Conservation (phyloP, 768 basidiomycete species). For the Suillus plorans region DNA sequence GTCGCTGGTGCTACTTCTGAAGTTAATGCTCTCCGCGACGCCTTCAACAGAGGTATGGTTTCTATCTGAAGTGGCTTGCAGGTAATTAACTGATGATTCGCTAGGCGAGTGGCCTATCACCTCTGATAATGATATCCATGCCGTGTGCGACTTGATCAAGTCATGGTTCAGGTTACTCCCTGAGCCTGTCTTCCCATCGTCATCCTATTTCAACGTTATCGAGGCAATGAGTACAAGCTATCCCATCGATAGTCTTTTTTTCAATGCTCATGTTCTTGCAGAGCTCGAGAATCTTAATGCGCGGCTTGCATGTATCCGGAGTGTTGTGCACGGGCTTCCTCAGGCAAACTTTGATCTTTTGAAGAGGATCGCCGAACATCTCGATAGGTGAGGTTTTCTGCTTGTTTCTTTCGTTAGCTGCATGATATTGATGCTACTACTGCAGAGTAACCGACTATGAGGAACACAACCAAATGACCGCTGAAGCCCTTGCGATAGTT, state of each 20-base stretch:
- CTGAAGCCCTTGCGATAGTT: conserved; percentile 80
- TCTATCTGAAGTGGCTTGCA: background rate
- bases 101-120: conserved; percentile 62
- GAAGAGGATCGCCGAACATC: conserved; percentile 75
- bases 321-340: conserved; percentile 68
- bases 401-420: background rate
- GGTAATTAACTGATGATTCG: background rate
- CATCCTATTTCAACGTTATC: conserved; percentile 67
- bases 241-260: background rate
- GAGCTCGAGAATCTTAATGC: conserved; percentile 71
- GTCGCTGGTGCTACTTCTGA: conserved; percentile 75
- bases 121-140: conserved; percentile 70
- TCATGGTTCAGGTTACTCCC: conserved; percentile 84
- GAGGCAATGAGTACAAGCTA: conserved; percentile 62
- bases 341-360: conserved; percentile 77
- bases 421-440: background rate
- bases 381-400: conserved; percentile 56
- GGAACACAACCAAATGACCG: conserved; percentile 88
- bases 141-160: conserved; percentile 81
- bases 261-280: conserved; percentile 27
- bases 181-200: conserved; percentile 73
- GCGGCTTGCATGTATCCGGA: conserved; percentile 61
- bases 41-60: conserved; percentile 65
- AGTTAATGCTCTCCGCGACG: conserved; percentile 68
- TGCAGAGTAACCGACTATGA: conserved; percentile 83